These are phyloP conservation scores for Trichoderma atrobrunneum DNA, from an alignment of 2,329 filamentous ascomycete genomes.

Conservation along the genomic window DNA sequence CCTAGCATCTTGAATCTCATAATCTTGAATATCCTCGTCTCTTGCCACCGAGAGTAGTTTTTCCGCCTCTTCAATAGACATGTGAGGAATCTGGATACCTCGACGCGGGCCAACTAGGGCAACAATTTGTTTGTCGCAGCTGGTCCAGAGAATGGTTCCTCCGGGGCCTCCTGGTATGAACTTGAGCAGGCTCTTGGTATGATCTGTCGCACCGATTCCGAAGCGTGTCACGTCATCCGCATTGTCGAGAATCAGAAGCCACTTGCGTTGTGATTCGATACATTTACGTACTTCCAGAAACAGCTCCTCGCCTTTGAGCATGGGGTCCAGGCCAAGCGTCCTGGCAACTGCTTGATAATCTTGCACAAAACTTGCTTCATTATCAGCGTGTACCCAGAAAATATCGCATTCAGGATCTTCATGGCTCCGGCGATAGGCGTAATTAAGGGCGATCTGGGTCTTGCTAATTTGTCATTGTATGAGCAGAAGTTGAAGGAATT, in stretches of 20 bases:
- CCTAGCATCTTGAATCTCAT: not conserved
- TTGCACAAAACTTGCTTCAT: not conserved
- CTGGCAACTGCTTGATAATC: not conserved
- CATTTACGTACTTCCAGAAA: fast-evolving
- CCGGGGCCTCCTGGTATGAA: not conserved
- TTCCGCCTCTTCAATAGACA: not conserved
- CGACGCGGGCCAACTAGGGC: fast-evolving
- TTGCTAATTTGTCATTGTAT: not conserved
- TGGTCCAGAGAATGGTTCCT: not conserved
- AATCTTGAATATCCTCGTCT: not conserved
- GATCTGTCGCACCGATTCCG: fast-evolving
- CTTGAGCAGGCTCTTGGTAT: fast-evolving
- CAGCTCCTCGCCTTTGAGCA: not conserved
- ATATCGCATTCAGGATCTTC: not conserved
- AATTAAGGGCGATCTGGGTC: not conserved
- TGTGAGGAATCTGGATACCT: not conserved
- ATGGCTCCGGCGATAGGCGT: not conserved
- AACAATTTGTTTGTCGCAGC: not conserved
- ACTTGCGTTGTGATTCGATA: not conserved
- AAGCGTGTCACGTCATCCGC: not conserved
- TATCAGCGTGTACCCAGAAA: not conserved
- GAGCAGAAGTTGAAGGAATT: no score
- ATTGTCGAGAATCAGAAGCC: not conserved
- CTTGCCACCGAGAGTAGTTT: fast-evolving
- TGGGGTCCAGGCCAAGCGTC: not conserved